Base-by-base conservation (phyloP, 2,329 filamentous ascomycete genomes). In the Diaporthe humulicola region DNA sequence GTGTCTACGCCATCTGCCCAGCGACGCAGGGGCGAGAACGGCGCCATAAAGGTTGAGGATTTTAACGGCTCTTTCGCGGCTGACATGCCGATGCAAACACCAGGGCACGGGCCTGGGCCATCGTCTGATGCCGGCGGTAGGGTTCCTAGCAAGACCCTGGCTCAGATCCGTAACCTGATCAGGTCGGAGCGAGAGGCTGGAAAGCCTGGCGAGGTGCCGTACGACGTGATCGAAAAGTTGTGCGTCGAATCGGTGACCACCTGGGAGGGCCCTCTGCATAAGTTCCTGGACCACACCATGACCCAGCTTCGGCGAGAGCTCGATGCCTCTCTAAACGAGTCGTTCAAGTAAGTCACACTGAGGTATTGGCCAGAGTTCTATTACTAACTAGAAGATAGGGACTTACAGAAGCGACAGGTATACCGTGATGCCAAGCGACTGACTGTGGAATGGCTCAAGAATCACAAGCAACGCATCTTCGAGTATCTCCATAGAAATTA, bases 161-260 rank as follows among this genome's bases (percentile, higher is more conserved):
- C 82, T 4, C 83, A 88, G 50, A 89, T 94, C 1, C 87, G 88
- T 0, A 81, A 85, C 0, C 87, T 91, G 15, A 92, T 93, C 19
- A 82, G 85, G 25, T 82, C 85, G 5, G 89, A 90, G 17, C 89
- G 88, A 36, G 86, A 86, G 25, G 88, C 90, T 0, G 91, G 92
- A 0, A 86, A 92, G 77, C 91, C 90, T 0, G 88, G 89, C 9
- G 86, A 91, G 0, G 88, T 91, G 0, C 88, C 91, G 0, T 87
- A 89, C 0, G 88, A 90, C 50, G 91, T 93, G 0, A 90, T 92
- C 30, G 88, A 91, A 38, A 85, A 86, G 0, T 84, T 94, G 22
- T 91, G 89, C 60, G 84, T 86, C 22, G 83, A 89, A n/a, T 88
- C 89, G 0, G 88, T 94, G 1, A 79, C 81, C 10, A 88, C 90